A percentile compares a stretch with the other conserved stretches of the same genome.
Evolutionary conservation across 148 eudicot species (phyloP).

Genomic region (Bassia scoparia): DNA sequence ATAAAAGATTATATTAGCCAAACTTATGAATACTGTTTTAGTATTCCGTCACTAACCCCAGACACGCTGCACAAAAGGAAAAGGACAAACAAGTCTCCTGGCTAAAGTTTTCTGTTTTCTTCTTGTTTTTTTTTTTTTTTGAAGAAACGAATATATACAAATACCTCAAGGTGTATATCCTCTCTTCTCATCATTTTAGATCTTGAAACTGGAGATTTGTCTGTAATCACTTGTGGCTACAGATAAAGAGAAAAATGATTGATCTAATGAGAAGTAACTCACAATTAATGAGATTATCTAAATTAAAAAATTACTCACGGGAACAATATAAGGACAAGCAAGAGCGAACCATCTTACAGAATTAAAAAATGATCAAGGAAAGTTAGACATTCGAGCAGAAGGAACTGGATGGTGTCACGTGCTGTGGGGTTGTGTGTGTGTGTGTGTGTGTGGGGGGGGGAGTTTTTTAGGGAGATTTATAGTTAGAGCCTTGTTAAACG

Average conservation of each 20-base stretch:
- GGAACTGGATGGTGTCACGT: too few relatives aligned
- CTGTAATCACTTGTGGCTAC: slow-evolving; percentile 89
- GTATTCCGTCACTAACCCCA: neutral
- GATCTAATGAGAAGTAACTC: neutral
- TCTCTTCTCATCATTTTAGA: slow-evolving; percentile 84
- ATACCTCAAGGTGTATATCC: slow-evolving; percentile 92
- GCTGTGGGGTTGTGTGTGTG: too few relatives aligned
- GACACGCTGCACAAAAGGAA: neutral
- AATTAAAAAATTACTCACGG: too few relatives aligned
- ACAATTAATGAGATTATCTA: neutral
- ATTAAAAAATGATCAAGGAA: too few relatives aligned
- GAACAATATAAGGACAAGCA: too few relatives aligned
- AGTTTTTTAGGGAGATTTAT: too few relatives aligned
- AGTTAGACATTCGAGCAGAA: too few relatives aligned
- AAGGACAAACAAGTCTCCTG: neutral
- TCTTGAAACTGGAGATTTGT: slow-evolving; percentile 86
- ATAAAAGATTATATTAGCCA: neutral
- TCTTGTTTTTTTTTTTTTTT: neutral
- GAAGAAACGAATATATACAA: neutral
- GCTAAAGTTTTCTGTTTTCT: neutral
- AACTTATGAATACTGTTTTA: slow-evolving; percentile 6
- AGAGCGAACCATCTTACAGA: too few relatives aligned
- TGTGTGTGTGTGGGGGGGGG: too few relatives aligned
- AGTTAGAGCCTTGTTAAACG: too few relatives aligned
- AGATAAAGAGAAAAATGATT: neutral